Evolutionary conservation across 2,329 filamentous ascomycete species (phyloP).

Genomic region (Fusarium xylarioides): DNA sequence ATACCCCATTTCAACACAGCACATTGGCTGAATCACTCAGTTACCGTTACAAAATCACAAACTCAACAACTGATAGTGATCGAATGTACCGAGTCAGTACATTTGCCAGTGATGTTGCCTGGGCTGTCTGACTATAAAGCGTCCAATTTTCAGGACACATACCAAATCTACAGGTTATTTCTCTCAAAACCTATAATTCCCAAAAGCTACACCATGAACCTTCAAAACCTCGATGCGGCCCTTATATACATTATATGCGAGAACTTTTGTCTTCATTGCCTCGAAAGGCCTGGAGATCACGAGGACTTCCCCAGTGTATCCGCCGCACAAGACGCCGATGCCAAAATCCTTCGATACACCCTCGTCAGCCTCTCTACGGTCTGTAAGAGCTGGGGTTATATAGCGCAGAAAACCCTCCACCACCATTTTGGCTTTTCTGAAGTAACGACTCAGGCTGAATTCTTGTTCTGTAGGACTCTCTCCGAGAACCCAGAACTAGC

Average conservation of each 20-base stretch:
- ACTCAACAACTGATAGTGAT: background rate
- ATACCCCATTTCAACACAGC: background rate
- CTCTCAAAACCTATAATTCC: too few relatives aligned
- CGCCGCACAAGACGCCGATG: background rate
- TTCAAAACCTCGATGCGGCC: background rate
- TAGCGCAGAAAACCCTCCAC: constrained; percentile 8
- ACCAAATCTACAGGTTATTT: background rate
- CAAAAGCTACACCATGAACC: background rate
- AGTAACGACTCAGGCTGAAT: accelerated
- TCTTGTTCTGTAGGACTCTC: background rate
- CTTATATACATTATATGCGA: background rate
- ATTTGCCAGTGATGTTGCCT: background rate
- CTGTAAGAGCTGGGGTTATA: background rate
- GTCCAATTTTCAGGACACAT: background rate
- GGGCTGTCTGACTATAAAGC: background rate
- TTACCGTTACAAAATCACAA: background rate
- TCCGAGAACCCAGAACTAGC: background rate
- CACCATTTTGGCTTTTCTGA: constrained; percentile 7
- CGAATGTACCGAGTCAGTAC: too few relatives aligned
- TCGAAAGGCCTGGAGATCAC: background rate
- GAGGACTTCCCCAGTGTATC: background rate
- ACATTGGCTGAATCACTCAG: background rate
- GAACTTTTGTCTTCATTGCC: background rate
- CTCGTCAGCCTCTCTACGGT: background rate
- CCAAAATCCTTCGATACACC: background rate